A percentile compares a stretch with the other conserved stretches of the same genome.
phyloP scores from a whole-genome alignment of 805 yeast genomes.

The Ogataea chonburiensis region DNA sequence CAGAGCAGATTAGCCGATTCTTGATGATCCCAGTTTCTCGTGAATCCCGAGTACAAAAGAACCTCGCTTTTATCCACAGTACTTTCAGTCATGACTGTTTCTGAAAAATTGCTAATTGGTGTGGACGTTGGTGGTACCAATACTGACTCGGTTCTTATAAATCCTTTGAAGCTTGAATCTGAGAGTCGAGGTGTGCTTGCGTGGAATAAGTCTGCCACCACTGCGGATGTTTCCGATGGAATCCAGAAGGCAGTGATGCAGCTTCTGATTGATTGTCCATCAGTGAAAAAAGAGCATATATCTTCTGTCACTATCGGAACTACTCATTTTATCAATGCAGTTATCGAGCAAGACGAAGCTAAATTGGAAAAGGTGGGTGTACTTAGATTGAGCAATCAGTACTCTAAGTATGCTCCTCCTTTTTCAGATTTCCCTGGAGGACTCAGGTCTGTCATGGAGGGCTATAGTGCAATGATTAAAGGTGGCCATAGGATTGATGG shows the following conservation, averaged over 20 bases:
- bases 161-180: constrained; percentile 31
- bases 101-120: constrained; percentile 34
- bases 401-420: constrained; percentile 7
- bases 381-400: constrained; percentile 1
- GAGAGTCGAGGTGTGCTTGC: constrained; percentile 37
- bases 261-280: constrained; percentile 30
- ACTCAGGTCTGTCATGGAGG: constrained; percentile 4
- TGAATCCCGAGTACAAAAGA: too few species aligned
- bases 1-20: too few species aligned
- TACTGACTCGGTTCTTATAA: constrained; percentile 46
- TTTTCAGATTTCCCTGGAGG: constrained; percentile 10
- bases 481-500: constrained; percentile 10
- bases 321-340: constrained; percentile 11
- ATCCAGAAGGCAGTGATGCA: constrained; percentile 36
- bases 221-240: constrained; percentile 44
- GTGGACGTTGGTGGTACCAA: constrained; percentile 54
- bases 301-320: constrained; percentile 11
- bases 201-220: constrained; percentile 46
- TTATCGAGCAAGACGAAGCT: constrained; percentile 6
- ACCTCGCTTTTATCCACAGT: background rate
- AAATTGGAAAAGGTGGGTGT: constrained; percentile 10
- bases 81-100: constrained; percentile 1
- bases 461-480: constrained; percentile 4
- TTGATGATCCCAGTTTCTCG: too few species aligned
- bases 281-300: constrained; percentile 9